These are phyloP conservation scores for Kuraishia ogatae DNA, from an alignment of 805 yeast genomes.

Conservation along the genomic window DNA sequence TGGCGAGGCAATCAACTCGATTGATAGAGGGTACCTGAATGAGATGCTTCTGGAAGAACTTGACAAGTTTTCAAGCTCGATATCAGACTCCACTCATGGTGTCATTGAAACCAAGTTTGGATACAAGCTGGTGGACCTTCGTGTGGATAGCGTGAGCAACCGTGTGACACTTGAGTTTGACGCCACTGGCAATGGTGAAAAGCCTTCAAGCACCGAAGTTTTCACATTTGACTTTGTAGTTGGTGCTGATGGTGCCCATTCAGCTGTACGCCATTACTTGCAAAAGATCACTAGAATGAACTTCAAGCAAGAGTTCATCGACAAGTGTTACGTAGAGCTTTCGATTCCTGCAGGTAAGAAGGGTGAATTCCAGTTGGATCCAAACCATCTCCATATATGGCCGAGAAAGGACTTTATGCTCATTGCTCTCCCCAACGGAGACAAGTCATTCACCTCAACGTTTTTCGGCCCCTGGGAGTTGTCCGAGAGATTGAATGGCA, in stretches of 20 bases:
- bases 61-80: constrained; percentile 26
- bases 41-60: constrained; percentile 56
- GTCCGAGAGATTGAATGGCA: constrained; percentile 42
- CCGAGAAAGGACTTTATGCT: constrained; percentile 83
- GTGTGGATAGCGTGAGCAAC: constrained; percentile 16
- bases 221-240: constrained; percentile 47
- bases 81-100: constrained; percentile 3
- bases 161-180: constrained; percentile 6
- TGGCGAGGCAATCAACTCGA: constrained; percentile 81
- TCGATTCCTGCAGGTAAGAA: constrained; percentile 52
- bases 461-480: constrained; percentile 75
- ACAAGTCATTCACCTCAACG: constrained; percentile 85
- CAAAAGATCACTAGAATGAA: constrained; percentile 64
- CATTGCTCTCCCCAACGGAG: constrained; percentile 79
- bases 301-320: constrained; percentile 68
- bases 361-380: constrained; percentile 42
- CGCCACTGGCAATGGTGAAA: constrained; percentile 3
- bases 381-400: constrained; percentile 88
- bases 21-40: constrained; percentile 69
- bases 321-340: constrained; percentile 76
- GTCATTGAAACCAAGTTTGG: constrained; percentile 40
- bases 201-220: constrained; percentile 1
- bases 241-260: constrained; percentile 85
- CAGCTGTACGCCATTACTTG: constrained; percentile 60
- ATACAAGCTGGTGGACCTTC: constrained; percentile 42